Evolutionary conservation across 2,329 filamentous ascomycete species (phyloP).

Genomic region (Phialocephala subalpina): DNA sequence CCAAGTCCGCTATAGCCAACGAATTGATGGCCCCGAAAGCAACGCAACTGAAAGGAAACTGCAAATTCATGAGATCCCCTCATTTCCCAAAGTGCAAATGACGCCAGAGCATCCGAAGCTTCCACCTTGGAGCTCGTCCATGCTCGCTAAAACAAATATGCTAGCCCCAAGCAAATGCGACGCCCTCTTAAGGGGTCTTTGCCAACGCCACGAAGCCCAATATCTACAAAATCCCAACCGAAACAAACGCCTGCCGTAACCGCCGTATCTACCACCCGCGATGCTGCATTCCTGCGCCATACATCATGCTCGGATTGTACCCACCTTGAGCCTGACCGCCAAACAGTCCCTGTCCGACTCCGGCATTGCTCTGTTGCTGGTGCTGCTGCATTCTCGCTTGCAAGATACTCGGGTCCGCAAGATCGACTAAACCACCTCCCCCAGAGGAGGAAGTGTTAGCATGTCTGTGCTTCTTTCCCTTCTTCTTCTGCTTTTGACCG

Average conservation of each 20-base stretch:
- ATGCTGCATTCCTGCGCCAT: conserved; percentile 70
- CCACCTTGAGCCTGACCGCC: conserved; percentile 92
- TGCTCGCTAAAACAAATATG: conserved; percentile 57
- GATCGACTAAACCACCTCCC: conserved; percentile 99
- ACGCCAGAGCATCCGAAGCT: conserved; percentile 46
- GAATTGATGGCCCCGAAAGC: conserved; percentile 31
- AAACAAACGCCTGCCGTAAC: conserved; percentile 36
- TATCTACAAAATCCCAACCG: conserved; percentile 40
- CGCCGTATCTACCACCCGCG: conserved; percentile 65
- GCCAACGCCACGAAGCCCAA: conserved; percentile 44
- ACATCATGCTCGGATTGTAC: conserved; percentile 90
- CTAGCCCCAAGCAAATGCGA: conserved; percentile 42
- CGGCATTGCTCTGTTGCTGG: conserved; percentile 80
- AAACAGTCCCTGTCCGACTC: conserved; percentile 89
- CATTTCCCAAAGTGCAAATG: conserved; percentile 40
- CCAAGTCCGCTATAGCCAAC: conserved; percentile 35
- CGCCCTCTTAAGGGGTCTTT: conserved; percentile 39
- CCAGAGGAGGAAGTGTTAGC: conserved; percentile 99
- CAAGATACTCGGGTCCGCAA: conserved; percentile 99
- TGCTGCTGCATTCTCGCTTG: conserved; percentile 97
- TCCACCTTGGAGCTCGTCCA: conserved; percentile 50
- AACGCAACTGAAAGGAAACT: conserved; percentile 36
- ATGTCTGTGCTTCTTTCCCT: conserved; percentile 99
- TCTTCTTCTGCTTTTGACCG: conserved; percentile 98
- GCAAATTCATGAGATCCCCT: conserved; percentile 40